phyloP scores from a whole-genome alignment of 2,329 filamentous ascomycete genomes.

The Fusarium gaditjirri region DNA sequence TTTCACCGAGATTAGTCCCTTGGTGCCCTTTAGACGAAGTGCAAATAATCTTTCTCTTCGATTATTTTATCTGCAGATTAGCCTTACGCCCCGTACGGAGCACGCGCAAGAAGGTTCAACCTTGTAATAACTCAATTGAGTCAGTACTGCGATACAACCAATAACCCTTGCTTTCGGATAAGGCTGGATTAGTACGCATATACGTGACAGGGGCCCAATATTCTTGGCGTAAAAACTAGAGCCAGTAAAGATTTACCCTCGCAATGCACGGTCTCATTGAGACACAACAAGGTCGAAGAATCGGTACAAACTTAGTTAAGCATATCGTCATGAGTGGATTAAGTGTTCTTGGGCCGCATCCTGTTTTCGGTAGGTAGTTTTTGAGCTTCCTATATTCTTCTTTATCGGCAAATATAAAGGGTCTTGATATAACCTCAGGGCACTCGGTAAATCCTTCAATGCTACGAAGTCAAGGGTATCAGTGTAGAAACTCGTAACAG shows the following conservation, averaged over 20 bases:
- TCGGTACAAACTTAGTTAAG: neutral
- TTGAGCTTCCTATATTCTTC: neutral
- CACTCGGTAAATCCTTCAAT: neutral
- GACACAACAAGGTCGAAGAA: too few species aligned
- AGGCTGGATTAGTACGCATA: neutral
- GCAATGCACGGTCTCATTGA: neutral
- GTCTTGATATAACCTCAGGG: neutral
- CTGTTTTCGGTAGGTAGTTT: neutral
- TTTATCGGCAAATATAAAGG: neutral
- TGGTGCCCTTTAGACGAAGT: too few species aligned
- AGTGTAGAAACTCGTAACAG: neutral
- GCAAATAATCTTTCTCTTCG: too few species aligned
- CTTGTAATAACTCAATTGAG: too few species aligned
- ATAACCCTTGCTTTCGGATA: neutral
- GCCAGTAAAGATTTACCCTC: neutral
- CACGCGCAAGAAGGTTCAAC: too few species aligned
- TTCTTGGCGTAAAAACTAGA: neutral
- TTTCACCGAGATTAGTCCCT: too few species aligned
- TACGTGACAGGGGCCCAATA: neutral
- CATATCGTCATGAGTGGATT: too few species aligned
- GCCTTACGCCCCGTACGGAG: too few species aligned
- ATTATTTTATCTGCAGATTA: too few species aligned
- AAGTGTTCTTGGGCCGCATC: fast-evolving
- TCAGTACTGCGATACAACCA: neutral
- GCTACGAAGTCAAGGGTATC: neutral